Evolutionary conservation across 2,329 filamentous ascomycete species (phyloP).

Genomic region (Alternaria burnsii): DNA sequence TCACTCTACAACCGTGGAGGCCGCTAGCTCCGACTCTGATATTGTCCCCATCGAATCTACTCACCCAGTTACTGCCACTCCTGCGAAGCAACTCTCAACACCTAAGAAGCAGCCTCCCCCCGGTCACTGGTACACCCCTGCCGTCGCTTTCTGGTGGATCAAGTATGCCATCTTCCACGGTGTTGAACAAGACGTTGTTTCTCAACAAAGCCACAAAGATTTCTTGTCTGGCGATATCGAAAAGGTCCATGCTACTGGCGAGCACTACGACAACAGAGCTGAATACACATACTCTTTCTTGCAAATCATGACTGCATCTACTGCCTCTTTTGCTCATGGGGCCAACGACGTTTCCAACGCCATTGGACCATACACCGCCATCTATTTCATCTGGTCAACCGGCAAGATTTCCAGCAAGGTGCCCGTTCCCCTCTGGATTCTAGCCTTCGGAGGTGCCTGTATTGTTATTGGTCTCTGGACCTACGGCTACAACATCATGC

Average conservation of each 20-base stretch:
- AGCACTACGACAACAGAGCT: conserved; percentile 68
- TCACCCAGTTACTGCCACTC: background rate
- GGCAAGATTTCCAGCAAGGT: conserved; percentile 27
- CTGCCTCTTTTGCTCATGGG: conserved; percentile 75
- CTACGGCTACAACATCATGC: conserved; percentile 72
- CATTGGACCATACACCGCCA: conserved; percentile 65
- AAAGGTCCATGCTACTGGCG: conserved; percentile 64
- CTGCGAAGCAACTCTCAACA: conserved; percentile 18
- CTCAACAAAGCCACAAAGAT: conserved; percentile 51
- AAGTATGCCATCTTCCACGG: conserved; percentile 61
- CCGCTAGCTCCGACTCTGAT: conserved; percentile 28
- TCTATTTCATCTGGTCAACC: conserved; percentile 69
- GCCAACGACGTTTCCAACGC: conserved; percentile 72
- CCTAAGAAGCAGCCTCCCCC: conserved; percentile 40
- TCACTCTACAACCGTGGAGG: conserved; percentile 14
- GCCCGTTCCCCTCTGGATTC: conserved; percentile 41
- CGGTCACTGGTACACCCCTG: conserved; percentile 55
- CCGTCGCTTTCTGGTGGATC: conserved; percentile 56
- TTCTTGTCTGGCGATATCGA: conserved; percentile 63
- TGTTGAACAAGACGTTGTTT: conserved; percentile 60
- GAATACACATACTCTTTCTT: conserved; percentile 59
- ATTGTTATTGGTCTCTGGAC: conserved; percentile 68
- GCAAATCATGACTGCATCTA: conserved; percentile 65
- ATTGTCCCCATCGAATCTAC: conserved; percentile 23
- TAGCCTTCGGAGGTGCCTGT: conserved; percentile 59